Percentiles rank a stretch among this genome's conserved stretches.
Conservation (phyloP, 306 rosid genomes). For the Cicer arietinum region DNA sequence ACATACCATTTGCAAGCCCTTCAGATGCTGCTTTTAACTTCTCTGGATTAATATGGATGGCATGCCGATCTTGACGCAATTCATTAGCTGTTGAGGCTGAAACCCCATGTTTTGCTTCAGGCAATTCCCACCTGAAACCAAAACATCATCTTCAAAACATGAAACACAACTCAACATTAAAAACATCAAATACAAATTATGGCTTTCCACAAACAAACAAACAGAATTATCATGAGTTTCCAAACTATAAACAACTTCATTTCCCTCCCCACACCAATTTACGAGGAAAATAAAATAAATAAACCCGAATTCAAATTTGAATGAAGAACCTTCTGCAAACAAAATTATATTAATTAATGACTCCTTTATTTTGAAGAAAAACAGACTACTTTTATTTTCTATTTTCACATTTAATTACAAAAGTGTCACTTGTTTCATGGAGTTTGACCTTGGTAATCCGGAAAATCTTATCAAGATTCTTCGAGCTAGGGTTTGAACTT, state of each 20-base stretch:
- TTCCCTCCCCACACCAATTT: neutral
- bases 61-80: slow-evolving; percentile 65
- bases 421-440: no score
- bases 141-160: slow-evolving; percentile 3
- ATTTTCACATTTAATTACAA: no score
- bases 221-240: neutral
- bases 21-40: slow-evolving; percentile 93
- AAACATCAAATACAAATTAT: neutral
- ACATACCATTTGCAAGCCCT: slow-evolving; percentile 72
- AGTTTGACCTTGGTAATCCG: no score
- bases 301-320: neutral
- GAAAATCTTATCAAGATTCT: no score
- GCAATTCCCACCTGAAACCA: slow-evolving; percentile 78
- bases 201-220: neutral
- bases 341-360: neutral
- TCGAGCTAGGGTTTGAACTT: no score
- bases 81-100: slow-evolving; percentile 93
- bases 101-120: slow-evolving; percentile 43
- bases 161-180: slow-evolving; percentile 7
- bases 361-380: no score
- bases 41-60: slow-evolving; percentile 59
- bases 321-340: neutral
- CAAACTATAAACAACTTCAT: neutral
- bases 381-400: no score
- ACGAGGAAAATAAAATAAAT: neutral